phyloP scores from a whole-genome alignment of 2,329 filamentous ascomycete species.

The Colletotrichum salicis region DNA sequence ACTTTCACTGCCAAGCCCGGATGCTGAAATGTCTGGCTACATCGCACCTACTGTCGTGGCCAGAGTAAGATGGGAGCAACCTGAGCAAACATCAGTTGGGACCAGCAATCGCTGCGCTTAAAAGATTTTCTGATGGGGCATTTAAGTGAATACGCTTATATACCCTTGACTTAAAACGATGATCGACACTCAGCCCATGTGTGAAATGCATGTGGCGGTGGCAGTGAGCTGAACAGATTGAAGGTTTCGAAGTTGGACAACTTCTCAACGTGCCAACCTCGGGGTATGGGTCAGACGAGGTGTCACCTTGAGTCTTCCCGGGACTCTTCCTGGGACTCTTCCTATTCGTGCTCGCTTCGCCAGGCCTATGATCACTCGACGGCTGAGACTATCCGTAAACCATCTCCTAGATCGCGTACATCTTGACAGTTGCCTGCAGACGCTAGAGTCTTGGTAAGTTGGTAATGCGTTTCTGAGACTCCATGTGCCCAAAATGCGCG shows the following conservation, averaged over 20 bases:
- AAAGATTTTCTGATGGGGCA: not conserved
- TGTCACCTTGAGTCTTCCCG: constrained; percentile 1
- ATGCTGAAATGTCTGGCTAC: not conserved
- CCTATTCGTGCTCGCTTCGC: constrained; percentile 22
- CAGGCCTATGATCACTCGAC: constrained; percentile 20
- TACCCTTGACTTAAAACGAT: not conserved
- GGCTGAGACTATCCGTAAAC: constrained; percentile 6
- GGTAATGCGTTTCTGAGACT: not conserved
- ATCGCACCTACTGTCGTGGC: not conserved
- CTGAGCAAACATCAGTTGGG: not conserved
- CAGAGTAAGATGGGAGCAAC: not conserved
- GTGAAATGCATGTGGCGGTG: constrained; percentile 29
- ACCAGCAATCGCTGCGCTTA: not conserved
- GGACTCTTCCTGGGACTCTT: constrained; percentile 19
- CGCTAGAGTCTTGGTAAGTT: constrained; percentile 17
- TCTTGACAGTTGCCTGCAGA: constrained; percentile 1
- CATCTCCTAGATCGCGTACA: constrained; percentile 5
- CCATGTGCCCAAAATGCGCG: not conserved
- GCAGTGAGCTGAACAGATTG: constrained; percentile 10
- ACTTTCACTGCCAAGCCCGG: not conserved
- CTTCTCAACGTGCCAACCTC: not conserved
- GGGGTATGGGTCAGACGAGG: not conserved
- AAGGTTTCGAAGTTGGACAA: not conserved
- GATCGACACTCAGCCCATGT: constrained; percentile 4
- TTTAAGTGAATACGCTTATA: not conserved